Conservation (phyloP, 768 basidiomycete genomes). For the Kwoniella sp. region DNA sequence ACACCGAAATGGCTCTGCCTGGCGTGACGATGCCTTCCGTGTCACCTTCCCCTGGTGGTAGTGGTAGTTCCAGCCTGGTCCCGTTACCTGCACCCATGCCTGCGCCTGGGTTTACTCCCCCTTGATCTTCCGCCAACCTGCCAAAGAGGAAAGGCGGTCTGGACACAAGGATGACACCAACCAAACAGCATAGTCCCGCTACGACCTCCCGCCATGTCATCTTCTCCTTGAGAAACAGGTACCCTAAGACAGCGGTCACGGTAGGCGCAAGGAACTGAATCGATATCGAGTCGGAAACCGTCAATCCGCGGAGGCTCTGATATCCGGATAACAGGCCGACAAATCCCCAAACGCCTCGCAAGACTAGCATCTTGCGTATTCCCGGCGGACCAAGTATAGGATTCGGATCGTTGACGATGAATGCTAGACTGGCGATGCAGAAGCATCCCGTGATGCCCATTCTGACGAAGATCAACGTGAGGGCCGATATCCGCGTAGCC, state of each 20-base stretch:
- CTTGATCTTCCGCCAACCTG: constrained; percentile 1
- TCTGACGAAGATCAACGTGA: constrained; percentile 58
- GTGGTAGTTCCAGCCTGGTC: constrained; percentile 13
- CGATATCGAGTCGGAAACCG: constrained; percentile 71
- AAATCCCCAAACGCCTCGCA: constrained; percentile 65
- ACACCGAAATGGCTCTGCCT: constrained; percentile 61
- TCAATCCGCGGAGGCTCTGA: constrained; percentile 24
- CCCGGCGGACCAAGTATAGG: constrained; percentile 68
- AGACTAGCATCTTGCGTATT: constrained; percentile 58
- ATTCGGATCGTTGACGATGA: constrained; percentile 54
- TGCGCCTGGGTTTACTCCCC: constrained; percentile 1
- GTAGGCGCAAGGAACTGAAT: constrained; percentile 71
- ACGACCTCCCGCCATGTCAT: constrained; percentile 59
- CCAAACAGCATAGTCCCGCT: constrained; percentile 65
- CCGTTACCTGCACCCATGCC: constrained; percentile 3
- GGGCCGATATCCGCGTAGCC: constrained; percentile 22
- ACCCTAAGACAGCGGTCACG: constrained; percentile 61
- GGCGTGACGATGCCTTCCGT: constrained; percentile 18
- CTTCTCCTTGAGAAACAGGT: constrained; percentile 61
- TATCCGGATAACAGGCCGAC: constrained; percentile 62
- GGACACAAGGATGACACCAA: constrained; percentile 76
- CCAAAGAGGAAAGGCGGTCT: constrained; percentile 73
- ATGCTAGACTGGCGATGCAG: constrained; percentile 57
- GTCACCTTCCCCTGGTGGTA: constrained; percentile 17
- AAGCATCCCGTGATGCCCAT: constrained; percentile 61